A percentile compares a stretch with the other conserved stretches of the same genome.
Evolutionary conservation across 2,329 filamentous ascomycete species (phyloP).

Genomic region (Coniochaeta hoffmannii): DNA sequence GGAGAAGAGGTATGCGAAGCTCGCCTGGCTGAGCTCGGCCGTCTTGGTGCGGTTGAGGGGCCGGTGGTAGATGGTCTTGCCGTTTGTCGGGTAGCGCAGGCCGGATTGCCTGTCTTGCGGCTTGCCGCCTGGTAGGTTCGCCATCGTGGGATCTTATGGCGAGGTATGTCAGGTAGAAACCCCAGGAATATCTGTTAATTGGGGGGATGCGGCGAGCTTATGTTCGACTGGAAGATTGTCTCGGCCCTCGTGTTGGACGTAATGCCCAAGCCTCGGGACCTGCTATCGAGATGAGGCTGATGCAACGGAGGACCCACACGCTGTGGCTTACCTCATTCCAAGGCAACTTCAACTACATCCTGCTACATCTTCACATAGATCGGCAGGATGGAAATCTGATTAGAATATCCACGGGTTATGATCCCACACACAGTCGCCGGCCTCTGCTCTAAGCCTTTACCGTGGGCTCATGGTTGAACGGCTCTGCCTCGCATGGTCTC

Average conservation of each 20-base stretch:
- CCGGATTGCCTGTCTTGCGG: slow-evolving; percentile 45
- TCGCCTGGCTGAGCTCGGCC: slow-evolving; percentile 82
- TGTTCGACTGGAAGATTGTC: not conserved
- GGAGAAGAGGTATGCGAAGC: slow-evolving; percentile 92
- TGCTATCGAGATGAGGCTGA: not conserved
- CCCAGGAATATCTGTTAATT: too few species aligned
- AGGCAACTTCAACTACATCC: not conserved
- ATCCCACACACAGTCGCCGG: too few species aligned
- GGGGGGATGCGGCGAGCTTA: not conserved
- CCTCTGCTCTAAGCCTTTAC: too few species aligned
- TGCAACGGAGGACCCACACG: not conserved
- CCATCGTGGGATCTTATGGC: slow-evolving; percentile 28
- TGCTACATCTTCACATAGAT: too few species aligned
- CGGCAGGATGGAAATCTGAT: too few species aligned
- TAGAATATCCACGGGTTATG: too few species aligned
- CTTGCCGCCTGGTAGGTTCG: slow-evolving; percentile 41
- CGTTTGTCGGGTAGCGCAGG: slow-evolving; percentile 82
- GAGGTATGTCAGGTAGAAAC: not conserved
- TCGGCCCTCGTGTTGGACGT: not conserved
- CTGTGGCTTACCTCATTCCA: not conserved
- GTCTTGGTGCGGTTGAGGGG: slow-evolving; percentile 86
- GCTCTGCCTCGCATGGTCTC: too few species aligned
- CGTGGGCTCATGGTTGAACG: too few species aligned
- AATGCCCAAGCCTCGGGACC: not conserved
- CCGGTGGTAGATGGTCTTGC: slow-evolving; percentile 97